Evolutionary conservation across 1,139 yeast species (phyloP), one percentile per base, ranked within the genome.

Genomic region (Debaryomyces coudertii): DNA sequence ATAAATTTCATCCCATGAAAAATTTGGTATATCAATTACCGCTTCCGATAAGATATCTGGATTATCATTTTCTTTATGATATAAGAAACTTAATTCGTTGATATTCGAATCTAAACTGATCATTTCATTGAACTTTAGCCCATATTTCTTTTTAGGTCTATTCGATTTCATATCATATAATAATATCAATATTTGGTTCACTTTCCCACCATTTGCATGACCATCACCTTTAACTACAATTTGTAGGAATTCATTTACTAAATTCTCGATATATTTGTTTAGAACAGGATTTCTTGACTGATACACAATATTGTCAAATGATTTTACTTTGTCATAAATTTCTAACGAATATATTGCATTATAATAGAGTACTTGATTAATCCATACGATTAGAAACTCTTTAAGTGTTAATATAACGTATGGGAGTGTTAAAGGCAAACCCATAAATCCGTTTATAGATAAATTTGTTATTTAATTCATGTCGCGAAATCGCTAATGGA

Each of bases 341-440:
- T 68, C 70, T 2, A 49, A 53, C 1, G 78, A 77, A 52, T 80
- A 80, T 1, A 80, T 55, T 2, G 61, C 56, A 47, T 78, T 71
- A 49, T 74, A 62, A 55, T 72, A 78, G 45, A 80, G 59, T 3
- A 79, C 65, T 47, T 77, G 80, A 47, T 77, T 73, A 15, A 77
- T 54, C 71, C 77, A 74, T 1, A 68, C 72, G 7, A 58, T 56
- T 12, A 77, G 47, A 38, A 75, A 65, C 51, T 78, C 83, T 33
- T 69, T 65, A 6, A 74, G 52, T 2, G 69, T 54, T n/a, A 57
- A 45, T 8, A 73, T 43, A 7, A 74, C 54, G 36, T 66, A 66
- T 25, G 58, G 63, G 1, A 68, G 52, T 3, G 73, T 67, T 28
- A 70, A 45, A 2, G 62, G 53, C 14, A 56, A 38, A 22, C 24